These are phyloP conservation scores for Trypanosoma scelopori DNA, from an alignment of 208 protist species.

Conservation along the genomic window DNA sequence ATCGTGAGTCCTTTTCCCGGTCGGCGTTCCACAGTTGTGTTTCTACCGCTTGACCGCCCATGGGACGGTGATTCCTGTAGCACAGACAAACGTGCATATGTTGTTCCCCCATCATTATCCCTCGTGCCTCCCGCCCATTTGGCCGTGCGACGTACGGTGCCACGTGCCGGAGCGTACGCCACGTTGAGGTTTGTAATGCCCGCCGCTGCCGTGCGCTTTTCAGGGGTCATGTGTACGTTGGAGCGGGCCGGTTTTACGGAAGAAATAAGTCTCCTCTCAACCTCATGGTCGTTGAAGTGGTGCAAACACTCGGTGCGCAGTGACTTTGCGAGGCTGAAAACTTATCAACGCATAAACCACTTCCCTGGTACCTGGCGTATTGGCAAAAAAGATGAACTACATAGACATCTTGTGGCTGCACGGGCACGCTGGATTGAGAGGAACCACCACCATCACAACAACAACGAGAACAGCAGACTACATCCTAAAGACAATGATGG, in stretches of 20 bases:
- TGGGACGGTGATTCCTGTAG: constrained; percentile 25
- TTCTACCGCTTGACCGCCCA: constrained; percentile 49
- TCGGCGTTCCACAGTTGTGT: constrained; percentile 40
- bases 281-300: constrained; percentile 64
- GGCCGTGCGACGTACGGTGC: not conserved
- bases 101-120: constrained; percentile 11
- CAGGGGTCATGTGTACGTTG: constrained; percentile 47
- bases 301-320: constrained; percentile 56
- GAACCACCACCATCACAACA: not conserved
- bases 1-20: constrained; percentile 49
- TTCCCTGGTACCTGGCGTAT: constrained; percentile 86
- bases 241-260: constrained; percentile 46
- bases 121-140: not conserved
- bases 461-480: not conserved
- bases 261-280: constrained; percentile 38
- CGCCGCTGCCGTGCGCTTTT: constrained; percentile 55
- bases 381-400: constrained; percentile 81
- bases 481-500: not conserved
- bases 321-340: constrained; percentile 37
- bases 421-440: constrained; percentile 18
- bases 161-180: constrained; percentile 28
- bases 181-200: constrained; percentile 46
- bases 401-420: constrained; percentile 45
- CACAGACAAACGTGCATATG: constrained; percentile 7
- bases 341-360: constrained; percentile 87